Evolutionary conservation across 1,139 yeast genomes (phyloP).

Genomic region (Saccharomyces pastorianus): DNA sequence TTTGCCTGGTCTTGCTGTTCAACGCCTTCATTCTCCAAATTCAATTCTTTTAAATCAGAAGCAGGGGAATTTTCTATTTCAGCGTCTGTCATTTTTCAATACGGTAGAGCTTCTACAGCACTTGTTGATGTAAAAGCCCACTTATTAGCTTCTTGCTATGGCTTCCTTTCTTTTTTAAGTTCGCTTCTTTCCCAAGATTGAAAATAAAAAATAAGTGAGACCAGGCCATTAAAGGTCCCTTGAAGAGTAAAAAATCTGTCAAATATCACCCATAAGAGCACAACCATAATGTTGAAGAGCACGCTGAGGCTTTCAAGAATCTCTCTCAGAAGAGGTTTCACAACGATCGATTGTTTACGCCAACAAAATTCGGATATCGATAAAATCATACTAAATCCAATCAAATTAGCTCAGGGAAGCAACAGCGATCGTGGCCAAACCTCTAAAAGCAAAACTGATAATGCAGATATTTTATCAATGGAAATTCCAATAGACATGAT

Average conservation of each 20-base stretch:
- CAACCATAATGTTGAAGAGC: background rate
- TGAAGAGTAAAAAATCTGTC: background rate
- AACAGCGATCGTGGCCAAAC: background rate
- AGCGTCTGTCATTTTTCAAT: background rate
- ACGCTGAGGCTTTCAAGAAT: background rate
- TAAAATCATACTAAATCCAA: constrained; percentile 3
- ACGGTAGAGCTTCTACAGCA: background rate
- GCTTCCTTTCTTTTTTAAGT: background rate
- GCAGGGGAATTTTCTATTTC: constrained; percentile 1
- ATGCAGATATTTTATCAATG: background rate
- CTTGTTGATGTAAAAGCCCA: background rate
- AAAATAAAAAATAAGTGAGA: background rate
- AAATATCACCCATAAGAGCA: background rate
- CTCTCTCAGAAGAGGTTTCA: background rate
- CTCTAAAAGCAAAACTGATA: background rate
- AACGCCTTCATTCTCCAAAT: constrained; percentile 1
- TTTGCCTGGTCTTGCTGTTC: constrained; percentile 6
- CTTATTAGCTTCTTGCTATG: background rate
- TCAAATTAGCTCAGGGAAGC: background rate
- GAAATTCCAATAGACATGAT: background rate
- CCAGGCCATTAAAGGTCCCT: background rate
- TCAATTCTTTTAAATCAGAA: background rate
- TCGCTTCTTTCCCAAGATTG: background rate
- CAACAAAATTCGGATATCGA: constrained; percentile 8
- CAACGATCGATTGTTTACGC: background rate